Evolutionary conservation across 768 basidiomycete species (phyloP).

Genomic region (Megacollybia marginata): DNA sequence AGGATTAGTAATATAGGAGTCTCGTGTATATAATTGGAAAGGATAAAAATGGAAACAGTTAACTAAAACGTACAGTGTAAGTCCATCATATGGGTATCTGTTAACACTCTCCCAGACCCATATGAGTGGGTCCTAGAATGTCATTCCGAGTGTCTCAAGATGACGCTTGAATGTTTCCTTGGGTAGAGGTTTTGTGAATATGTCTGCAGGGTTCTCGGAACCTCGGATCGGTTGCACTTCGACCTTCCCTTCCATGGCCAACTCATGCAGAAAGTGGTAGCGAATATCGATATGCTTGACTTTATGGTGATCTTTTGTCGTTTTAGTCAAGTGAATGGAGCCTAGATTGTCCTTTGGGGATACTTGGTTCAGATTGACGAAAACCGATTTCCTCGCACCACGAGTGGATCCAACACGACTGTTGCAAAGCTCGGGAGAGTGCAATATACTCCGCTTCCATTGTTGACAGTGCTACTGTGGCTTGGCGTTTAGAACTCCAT

Average conservation of each 20-base stretch:
- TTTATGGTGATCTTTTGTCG: neutral
- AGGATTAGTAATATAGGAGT: too few species aligned
- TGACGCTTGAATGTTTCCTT: too few species aligned
- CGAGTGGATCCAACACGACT: neutral
- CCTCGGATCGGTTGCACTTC: neutral
- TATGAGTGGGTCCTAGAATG: too few species aligned
- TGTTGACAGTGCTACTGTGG: conserved; percentile 10
- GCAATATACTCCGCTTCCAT: conserved; percentile 1
- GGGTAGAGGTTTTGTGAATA: neutral
- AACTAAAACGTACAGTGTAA: too few species aligned
- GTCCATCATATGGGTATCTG: too few species aligned
- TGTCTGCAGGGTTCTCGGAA: neutral
- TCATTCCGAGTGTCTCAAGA: too few species aligned
- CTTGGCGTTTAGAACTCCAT: conserved; percentile 24
- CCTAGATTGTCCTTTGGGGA: neutral
- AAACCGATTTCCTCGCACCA: neutral
- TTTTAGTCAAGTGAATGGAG: neutral
- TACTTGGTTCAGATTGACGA: neutral
- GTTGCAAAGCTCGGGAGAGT: neutral
- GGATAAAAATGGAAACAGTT: too few species aligned
- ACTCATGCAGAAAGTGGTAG: neutral
- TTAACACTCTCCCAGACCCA: too few species aligned
- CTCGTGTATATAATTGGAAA: too few species aligned
- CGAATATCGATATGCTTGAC: conserved; percentile 1
- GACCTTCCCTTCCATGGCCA: neutral